These are phyloP conservation scores for Arabidopsis hybrid DNA, from an alignment of 441 rosid genomes.

Conservation along the genomic window DNA sequence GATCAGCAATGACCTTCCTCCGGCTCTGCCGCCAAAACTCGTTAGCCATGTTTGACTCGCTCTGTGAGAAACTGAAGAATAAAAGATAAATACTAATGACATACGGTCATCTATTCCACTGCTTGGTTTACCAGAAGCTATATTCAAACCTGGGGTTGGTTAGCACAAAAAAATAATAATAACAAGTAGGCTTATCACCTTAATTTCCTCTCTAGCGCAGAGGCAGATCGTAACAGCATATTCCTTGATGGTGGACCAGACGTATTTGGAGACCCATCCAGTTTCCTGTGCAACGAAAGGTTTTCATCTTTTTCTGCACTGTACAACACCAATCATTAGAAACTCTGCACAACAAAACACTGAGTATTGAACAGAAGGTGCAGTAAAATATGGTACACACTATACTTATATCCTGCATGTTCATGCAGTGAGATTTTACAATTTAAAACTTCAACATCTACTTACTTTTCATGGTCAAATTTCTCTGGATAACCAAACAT, in stretches of 20 bases:
- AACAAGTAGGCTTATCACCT: slow-evolving; percentile 56
- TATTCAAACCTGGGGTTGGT: slow-evolving; percentile 18
- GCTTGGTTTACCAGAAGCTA: slow-evolving; percentile 12
- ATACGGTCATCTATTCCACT: slow-evolving; percentile 13
- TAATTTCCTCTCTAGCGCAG: slow-evolving; percentile 72
- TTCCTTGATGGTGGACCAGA: slow-evolving; percentile 82
- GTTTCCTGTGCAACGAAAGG: slow-evolving; percentile 69
- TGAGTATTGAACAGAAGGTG: slow-evolving; percentile 11
- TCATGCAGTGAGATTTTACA: slow-evolving; percentile 25
- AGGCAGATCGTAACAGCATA: slow-evolving; percentile 67
- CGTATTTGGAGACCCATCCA: slow-evolving; percentile 73
- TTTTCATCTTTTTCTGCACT: slow-evolving; percentile 92
- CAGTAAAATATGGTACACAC: slow-evolving; percentile 11
- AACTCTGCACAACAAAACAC: slow-evolving; percentile 28
- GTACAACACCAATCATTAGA: slow-evolving; percentile 46
- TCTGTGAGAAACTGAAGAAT: slow-evolving; percentile 82
- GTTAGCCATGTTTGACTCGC: slow-evolving; percentile 93
- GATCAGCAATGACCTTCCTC: slow-evolving; percentile 96
- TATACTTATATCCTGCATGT: slow-evolving; percentile 14
- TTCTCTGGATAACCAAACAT: slow-evolving; percentile 85
- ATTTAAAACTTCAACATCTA: slow-evolving; percentile 31
- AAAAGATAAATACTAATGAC: slow-evolving; percentile 26
- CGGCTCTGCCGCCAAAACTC: slow-evolving; percentile 95
- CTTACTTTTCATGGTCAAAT: slow-evolving; percentile 85
- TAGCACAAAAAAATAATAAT: slow-evolving; percentile 13